Base-by-base conservation (phyloP, 768 basidiomycete species). In the Leccinum boreale region DNA sequence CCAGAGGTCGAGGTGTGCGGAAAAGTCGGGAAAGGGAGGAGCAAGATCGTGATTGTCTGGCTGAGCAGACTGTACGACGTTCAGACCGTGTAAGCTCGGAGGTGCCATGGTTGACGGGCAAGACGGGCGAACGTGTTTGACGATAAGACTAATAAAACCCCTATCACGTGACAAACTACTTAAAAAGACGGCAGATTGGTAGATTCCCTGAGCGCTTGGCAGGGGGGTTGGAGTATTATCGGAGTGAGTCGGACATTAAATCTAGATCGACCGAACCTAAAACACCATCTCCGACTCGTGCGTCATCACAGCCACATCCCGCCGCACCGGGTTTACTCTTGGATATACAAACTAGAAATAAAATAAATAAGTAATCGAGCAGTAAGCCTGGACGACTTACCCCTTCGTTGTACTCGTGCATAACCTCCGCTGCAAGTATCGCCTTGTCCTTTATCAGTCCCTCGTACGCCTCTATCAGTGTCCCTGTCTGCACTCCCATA, bases 221-320 rank as follows among this genome's bases (percentile, higher is more conserved):
- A 28, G 28, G 28, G 9, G 28, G 3, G 28, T 28, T 9, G 29
- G 29, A 29, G 29, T 29, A 29, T 29, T 28, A 28, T 28, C 28
- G 28, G 28, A 28, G 28, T 28, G 29, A 60, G 4, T 17, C 29
- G 31, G 31, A 33, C 0, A 33, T 29, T 29, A 29, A 29, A 29
- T 4, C 11, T 29, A 29, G 9, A 8, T 28, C 28, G 28, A 29
- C 29, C 29, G 11, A 29, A 10, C 53, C 2, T 33, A 61, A n/a
- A 42, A 23, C 11, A 57, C 81, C 60, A 90, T 79, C 77, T 94
- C 92, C 1, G 88, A 82, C 66, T 94, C 79, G 70, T 92, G 85
- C 3, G 92, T 94, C 90, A 91, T 92, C 26, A 91, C 87, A 4
- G 87, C 85, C 1, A 84, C 90, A 62, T 94, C 92, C 58, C 78